Base-by-base conservation (phyloP, 176 grass and related monocot species). In the Juncus effusus region DNA sequence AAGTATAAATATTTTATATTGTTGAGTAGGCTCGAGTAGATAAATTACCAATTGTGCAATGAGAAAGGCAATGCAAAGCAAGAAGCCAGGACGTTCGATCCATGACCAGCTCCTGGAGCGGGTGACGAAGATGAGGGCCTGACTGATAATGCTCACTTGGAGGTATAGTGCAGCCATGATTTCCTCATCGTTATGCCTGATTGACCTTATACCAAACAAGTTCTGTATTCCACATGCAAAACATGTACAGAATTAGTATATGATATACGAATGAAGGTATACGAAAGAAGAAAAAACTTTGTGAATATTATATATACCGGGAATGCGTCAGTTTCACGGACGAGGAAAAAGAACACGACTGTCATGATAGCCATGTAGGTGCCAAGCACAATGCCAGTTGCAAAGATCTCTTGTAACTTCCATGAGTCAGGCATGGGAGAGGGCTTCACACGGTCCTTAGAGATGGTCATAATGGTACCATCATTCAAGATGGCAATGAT, bases 391-490 rank as follows among this genome's bases (percentile, higher is more conserved):
- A 96, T 61, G 42, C 91, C 91, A 15, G 87, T 96, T 67, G 83
- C 78, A 67, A 96, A 96, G 59, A 96, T 96, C 79, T 96, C 91
- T 11, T 78, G 70, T 5, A 90, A 86, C 64, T 76, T 80, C 84
- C 87, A 96, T 0, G 84, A 79, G 40, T 96, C 87, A 0, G 87
- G 91, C 60, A 80, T 6, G 0, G 68, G 75, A 0, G 91, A 90
- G 6, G 91, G 91, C 79, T 81, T 90, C 10, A 96, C 87, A 0
- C 87, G 76, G 71, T 96, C 87, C 76, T 96, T 96, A 53, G 91
- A 90, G 61, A 96, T 96, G 74, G 91, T 96, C 87, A 96, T 87
- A 64, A 96, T 96, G 72, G 91, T 96, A 45, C 91, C 91, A 52
- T 96, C 91, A 38, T 96, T 96, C 60, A 96, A 84, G 39, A 96